Base-by-base conservation (phyloP, 179 eudicot species). In the Silene coronaria region DNA sequence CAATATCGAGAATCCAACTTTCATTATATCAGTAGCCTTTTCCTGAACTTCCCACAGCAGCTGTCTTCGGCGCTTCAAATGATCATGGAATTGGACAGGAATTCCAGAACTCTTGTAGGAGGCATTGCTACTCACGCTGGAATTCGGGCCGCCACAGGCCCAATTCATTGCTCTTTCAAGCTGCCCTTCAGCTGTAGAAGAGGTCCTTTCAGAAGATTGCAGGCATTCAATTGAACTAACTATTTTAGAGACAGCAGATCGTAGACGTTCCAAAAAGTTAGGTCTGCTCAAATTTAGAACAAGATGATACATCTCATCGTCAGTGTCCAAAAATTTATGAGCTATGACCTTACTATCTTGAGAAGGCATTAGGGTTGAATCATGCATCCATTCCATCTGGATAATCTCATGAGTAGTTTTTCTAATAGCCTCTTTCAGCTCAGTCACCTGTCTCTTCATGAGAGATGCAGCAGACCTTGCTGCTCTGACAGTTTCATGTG, bases 151-250 rank as follows among this genome's bases (percentile, higher is more conserved):
- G 74, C 96, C 98, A 84, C 98, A 96, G 36, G 98, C 99, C 99
- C 99, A 96, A 66, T 86, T 89, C 99, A 96, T 93, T 65, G 98
- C 97, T 88, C 98, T 91, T 88, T 96, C 98, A 70, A 96, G 92
- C 81, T 96, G 98, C 73, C 97, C 94, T 88, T 96, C 99, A 57
- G 99, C 98, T 79, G 88, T 78, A 67, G 76, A 77, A 75, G 97
- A 89, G 79, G 86, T 86, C 76, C 81, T 85, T 88, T 96, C 99
- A 89, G 88, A 91, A 82, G 91, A 87, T 76, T 89, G 88, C 73
- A 96, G 85, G 77, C 85, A 71, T 80, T 96, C 98, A 77, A 91
- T 68, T 32, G 96, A 89, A 82, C 85, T 85, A 79, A 84, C 87
- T 76, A 96, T 83, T 82, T 82, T 87, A 30, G 96, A 87, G 82